Evolutionary conservation across 108 stramenopile genomes (phyloP).

Genomic region (Hondaea fermentalgiana): DNA sequence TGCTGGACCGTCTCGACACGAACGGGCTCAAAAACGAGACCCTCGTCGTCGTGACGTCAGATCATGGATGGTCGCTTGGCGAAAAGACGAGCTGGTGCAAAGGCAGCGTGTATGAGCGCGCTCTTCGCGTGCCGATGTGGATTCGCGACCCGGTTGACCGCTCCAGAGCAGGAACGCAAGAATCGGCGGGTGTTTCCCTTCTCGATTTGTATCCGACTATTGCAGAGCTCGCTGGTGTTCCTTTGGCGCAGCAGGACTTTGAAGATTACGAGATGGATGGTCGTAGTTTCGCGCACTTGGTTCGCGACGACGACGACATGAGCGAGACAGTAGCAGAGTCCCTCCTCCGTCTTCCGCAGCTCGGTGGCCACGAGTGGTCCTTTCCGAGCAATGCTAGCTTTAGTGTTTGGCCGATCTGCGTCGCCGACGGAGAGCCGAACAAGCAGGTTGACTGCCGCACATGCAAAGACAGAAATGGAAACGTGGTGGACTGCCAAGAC

Average conservation of each 20-base stretch:
- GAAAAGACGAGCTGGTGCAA: slow-evolving; percentile 16
- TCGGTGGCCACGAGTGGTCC: not conserved
- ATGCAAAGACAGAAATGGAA: not conserved
- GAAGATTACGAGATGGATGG: not conserved
- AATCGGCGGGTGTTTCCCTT: not conserved
- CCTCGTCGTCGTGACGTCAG: slow-evolving; percentile 12
- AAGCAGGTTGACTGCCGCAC: not conserved
- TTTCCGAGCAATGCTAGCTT: not conserved
- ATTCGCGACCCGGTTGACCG: not conserved
- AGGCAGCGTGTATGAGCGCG: not conserved
- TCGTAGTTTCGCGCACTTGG: not conserved
- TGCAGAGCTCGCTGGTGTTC: not conserved
- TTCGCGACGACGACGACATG: not conserved
- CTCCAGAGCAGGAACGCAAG: not conserved
- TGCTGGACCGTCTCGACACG: not conserved
- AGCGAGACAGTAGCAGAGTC: not conserved
- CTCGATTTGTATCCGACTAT: not conserved
- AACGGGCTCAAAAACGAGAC: not conserved
- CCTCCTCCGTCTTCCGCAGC: not conserved
- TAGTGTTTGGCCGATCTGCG: slow-evolving; percentile 8
- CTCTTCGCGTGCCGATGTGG: not conserved
- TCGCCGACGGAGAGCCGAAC: not conserved
- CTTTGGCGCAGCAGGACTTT: not conserved
- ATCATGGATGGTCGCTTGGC: not conserved
- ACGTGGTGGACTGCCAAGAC: not conserved